Conservation (phyloP, 768 basidiomycete genomes). For the Termitomyces sp. region DNA sequence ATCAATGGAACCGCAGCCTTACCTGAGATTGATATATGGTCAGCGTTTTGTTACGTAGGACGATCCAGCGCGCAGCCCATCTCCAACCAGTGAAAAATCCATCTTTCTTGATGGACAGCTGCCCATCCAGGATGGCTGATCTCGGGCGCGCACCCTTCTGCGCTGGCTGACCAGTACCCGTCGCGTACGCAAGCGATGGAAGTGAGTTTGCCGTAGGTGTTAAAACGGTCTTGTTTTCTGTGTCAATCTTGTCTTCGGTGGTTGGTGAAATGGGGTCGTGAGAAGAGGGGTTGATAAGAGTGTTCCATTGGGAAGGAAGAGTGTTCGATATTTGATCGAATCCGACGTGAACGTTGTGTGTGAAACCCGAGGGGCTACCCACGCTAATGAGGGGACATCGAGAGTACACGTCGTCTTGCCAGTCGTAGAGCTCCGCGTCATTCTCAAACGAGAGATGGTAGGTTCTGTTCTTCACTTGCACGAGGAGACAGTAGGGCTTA, state of each 20-base stretch:
- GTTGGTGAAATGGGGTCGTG: not conserved
- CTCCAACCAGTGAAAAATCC: conserved; percentile 66
- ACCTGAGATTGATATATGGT: conserved; percentile 78
- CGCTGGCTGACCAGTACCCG: not conserved
- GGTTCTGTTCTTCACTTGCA: conserved; percentile 26
- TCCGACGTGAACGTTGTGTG: conserved; percentile 36
- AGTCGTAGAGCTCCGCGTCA: conserved; percentile 38
- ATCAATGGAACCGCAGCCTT: conserved; percentile 19
- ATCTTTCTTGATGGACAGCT: conserved; percentile 69
- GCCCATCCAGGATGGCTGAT: conserved; percentile 46
- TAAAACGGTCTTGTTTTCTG: conserved; percentile 1
- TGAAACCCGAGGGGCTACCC: conserved; percentile 31
- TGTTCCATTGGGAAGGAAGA: conserved; percentile 13
- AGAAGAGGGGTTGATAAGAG: conserved; percentile 3
- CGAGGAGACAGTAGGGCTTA: conserved; percentile 28
- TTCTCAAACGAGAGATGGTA: conserved; percentile 32
- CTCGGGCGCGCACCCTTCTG: conserved; percentile 7
- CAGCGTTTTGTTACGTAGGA: conserved; percentile 60
- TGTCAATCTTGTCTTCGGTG: conserved; percentile 3
- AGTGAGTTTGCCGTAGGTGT: not conserved
- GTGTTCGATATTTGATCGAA: conserved; percentile 23
- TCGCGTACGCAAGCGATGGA: conserved; percentile 13
- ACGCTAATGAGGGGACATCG: conserved; percentile 31
- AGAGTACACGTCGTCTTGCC: conserved; percentile 41
- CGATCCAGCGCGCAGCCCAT: conserved; percentile 74